Conservation (phyloP, 805 yeast species). For the Isabelozyma rhagii region DNA sequence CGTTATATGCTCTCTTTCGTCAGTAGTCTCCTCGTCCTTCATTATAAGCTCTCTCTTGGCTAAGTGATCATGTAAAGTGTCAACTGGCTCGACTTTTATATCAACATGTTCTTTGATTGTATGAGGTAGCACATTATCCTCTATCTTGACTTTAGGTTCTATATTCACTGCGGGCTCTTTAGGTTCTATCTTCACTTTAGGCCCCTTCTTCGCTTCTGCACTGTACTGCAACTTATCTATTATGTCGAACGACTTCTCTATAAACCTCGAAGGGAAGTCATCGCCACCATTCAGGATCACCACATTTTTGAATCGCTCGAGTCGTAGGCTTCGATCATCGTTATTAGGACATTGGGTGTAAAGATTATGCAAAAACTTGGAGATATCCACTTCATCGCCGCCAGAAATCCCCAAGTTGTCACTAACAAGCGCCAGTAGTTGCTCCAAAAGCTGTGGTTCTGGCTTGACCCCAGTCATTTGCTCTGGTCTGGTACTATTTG, state of each 20-base stretch:
- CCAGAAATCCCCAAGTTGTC: constrained; percentile 12
- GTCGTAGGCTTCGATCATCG: constrained; percentile 1
- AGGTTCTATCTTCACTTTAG: neutral
- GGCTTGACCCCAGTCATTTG: neutral
- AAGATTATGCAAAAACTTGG: constrained; percentile 25
- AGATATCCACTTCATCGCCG: constrained; percentile 20
- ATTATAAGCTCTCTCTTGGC: neutral
- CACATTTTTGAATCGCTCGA: constrained; percentile 1
- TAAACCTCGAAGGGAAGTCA: constrained; percentile 33
- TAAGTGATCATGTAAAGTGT: neutral
- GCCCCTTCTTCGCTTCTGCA: constrained; percentile 2
- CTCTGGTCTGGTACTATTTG: too few relatives aligned
- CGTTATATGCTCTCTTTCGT: neutral
- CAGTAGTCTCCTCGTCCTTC: neutral
- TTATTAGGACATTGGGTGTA: constrained; percentile 7
- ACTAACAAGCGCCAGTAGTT: constrained; percentile 3
- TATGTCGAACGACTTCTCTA: constrained; percentile 16
- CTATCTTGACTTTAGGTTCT: neutral
- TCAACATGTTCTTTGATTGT: too few relatives aligned
- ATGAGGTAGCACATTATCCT: too few relatives aligned
- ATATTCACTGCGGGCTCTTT: neutral
- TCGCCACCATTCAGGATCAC: constrained; percentile 38
- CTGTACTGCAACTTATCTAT: constrained; percentile 2
- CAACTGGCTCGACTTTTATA: neutral
- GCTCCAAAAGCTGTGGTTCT: neutral